A percentile compares a stretch with the other conserved stretches of the same genome.
These are phyloP conservation scores for Penstemon eatonii DNA, from an alignment of 257 asterid genomes.

Conservation along the genomic window DNA sequence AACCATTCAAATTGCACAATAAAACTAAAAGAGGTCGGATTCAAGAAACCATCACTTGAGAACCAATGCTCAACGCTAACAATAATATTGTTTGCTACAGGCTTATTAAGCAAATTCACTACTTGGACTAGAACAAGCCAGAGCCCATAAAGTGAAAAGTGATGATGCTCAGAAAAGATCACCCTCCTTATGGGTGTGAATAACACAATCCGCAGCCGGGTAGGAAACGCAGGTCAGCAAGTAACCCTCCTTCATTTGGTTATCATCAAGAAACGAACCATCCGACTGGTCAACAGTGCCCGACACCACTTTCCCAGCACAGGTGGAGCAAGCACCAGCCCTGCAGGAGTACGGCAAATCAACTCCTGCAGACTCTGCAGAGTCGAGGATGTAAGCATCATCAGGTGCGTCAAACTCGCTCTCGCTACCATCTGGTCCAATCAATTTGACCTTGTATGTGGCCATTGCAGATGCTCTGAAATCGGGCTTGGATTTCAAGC, in stretches of 20 bases:
- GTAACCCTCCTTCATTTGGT: slow-evolving; percentile 26
- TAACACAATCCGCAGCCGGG: slow-evolving; percentile 27
- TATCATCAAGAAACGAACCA: slow-evolving; percentile 28
- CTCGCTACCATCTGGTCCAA: slow-evolving; percentile 23
- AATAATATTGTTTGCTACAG: not conserved
- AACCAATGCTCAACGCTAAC: not conserved
- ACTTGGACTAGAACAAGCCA: no score
- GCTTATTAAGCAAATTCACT: not conserved
- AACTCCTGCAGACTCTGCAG: slow-evolving; percentile 24
- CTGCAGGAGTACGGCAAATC: slow-evolving; percentile 30
- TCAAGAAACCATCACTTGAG: not conserved
- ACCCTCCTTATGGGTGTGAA: slow-evolving; percentile 27
- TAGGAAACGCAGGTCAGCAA: slow-evolving; percentile 26
- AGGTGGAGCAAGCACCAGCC: slow-evolving; percentile 32
- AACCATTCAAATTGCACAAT: not conserved
- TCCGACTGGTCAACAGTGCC: slow-evolving; percentile 30
- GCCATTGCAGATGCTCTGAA: slow-evolving; percentile 23
- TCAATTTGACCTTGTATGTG: slow-evolving; percentile 28
- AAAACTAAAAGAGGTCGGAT: not conserved
- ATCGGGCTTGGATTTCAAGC: slow-evolving; percentile 17
- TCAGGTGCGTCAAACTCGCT: slow-evolving; percentile 28
- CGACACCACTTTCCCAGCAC: slow-evolving; percentile 25
- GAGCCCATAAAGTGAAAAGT: not conserved
- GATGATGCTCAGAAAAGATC: slow-evolving; percentile 22
- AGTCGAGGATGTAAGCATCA: slow-evolving; percentile 24